Conservation (phyloP, 208 protist species). For the Acanthamoeba royreba region DNA sequence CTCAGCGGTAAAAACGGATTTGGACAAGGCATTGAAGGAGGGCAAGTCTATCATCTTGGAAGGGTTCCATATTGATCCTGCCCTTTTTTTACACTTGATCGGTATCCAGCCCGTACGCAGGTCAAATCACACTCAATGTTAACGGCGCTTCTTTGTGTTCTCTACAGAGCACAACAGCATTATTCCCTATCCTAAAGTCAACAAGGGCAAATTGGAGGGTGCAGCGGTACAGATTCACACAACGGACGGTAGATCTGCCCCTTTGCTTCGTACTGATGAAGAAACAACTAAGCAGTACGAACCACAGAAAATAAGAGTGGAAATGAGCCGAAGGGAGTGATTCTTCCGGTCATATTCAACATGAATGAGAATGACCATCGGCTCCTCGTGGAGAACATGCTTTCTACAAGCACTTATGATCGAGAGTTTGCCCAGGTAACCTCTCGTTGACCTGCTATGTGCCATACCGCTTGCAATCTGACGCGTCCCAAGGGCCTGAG, state of each 20-base stretch:
- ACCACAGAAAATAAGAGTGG: not conserved
- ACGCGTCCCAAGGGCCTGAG: conserved; percentile 38
- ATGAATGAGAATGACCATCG: conserved; percentile 56
- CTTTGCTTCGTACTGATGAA: too few species aligned
- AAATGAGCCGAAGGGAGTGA: conserved; percentile 55
- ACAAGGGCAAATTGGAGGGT: too few species aligned
- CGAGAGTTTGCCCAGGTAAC: not conserved
- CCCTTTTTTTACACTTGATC: conserved; percentile 58
- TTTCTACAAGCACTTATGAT: conserved; percentile 55
- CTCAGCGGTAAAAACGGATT: conserved; percentile 67
- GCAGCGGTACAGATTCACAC: too few species aligned
- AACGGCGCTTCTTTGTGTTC: too few species aligned
- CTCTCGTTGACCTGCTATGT: not conserved
- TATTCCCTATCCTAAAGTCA: conserved; percentile 41
- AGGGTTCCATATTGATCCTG: conserved; percentile 72
- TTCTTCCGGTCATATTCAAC: conserved; percentile 64
- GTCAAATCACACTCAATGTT: not conserved
- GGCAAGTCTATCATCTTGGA: conserved; percentile 78
- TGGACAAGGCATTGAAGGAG: conserved; percentile 74
- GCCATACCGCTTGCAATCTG: not conserved
- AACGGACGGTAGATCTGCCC: too few species aligned
- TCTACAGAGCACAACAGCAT: conserved; percentile 49
- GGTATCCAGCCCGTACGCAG: conserved; percentile 34
- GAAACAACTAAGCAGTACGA: not conserved
- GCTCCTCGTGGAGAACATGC: conserved; percentile 57